phyloP scores from a whole-genome alignment of 2,329 filamentous ascomycete species.

The Colletotrichum zoysiae region DNA sequence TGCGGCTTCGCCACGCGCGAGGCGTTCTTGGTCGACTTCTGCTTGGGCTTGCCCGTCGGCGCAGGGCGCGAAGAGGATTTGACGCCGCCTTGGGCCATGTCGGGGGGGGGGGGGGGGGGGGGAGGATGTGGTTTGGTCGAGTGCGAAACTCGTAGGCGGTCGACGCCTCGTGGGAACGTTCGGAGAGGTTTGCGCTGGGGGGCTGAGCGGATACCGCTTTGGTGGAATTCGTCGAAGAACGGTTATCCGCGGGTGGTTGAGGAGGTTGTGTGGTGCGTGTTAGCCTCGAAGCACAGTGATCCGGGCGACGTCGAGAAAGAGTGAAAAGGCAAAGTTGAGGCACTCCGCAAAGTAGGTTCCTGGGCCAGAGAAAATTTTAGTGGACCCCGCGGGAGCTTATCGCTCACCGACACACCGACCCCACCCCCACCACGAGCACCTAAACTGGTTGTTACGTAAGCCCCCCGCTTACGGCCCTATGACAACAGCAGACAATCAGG shows the following conservation, averaged over 20 bases:
- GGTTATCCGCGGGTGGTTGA: background rate
- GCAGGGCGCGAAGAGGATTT: constrained; percentile 61
- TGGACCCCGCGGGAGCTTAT: constrained; percentile 13
- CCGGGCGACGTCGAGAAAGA: constrained; percentile 10
- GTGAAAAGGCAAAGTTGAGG: background rate
- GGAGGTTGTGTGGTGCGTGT: background rate
- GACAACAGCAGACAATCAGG: too few relatives aligned
- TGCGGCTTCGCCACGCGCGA: constrained; percentile 65
- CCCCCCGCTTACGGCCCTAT: too few relatives aligned
- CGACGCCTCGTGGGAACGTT: background rate
- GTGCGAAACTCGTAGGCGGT: background rate
- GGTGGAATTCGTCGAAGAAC: too few relatives aligned
- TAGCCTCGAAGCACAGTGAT: constrained; percentile 10
- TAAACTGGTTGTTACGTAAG: too few relatives aligned
- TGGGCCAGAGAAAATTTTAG: constrained; percentile 18
- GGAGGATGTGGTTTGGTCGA: background rate
- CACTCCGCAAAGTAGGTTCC: background rate
- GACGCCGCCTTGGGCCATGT: constrained; percentile 68
- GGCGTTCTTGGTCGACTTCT: constrained; percentile 52
- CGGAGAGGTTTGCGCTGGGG: background rate
- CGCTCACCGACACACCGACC: constrained; percentile 18
- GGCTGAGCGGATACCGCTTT: background rate
- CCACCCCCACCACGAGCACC: constrained; percentile 11
- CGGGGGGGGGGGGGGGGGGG: background rate
- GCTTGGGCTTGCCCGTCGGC: constrained; percentile 53